Percentiles rank a stretch among this genome's conserved stretches.
phyloP scores from a whole-genome alignment of 306 rosid species.

The Castanopsis chinensis region DNA sequence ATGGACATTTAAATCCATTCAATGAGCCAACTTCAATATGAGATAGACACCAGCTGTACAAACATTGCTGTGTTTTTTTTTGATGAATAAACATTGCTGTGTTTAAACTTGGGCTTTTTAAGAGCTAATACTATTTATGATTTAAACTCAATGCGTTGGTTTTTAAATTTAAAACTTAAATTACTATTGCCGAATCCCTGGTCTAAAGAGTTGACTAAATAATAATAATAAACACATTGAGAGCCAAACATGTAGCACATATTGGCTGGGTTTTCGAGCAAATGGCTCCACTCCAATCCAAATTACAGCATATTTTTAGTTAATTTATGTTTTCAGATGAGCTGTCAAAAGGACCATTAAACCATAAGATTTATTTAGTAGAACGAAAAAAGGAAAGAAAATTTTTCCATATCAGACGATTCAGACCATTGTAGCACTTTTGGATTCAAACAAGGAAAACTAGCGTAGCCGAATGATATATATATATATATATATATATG shows the following conservation, averaged over 20 bases:
- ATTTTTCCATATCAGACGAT: too few relatives aligned
- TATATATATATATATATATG: too few relatives aligned
- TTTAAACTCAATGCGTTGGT: background rate
- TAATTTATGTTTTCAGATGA: background rate
- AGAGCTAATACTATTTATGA: background rate
- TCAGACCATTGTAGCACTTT: too few relatives aligned
- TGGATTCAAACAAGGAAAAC: too few relatives aligned
- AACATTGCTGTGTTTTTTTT: background rate
- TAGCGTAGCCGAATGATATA: too few relatives aligned
- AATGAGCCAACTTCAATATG: background rate
- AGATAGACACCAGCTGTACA: background rate
- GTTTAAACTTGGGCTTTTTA: background rate
- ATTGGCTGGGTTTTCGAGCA: background rate
- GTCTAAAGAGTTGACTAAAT: background rate
- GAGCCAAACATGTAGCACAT: background rate
- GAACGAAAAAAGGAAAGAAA: too few relatives aligned
- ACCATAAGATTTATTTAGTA: background rate
- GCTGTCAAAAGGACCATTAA: background rate
- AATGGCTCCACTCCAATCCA: background rate
- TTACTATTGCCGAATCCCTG: background rate
- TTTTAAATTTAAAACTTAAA: background rate
- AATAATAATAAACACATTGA: too few relatives aligned
- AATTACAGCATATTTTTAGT: background rate
- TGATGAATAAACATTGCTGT: too few relatives aligned
- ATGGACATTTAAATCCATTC: background rate